Evolutionary conservation across 352 stramenopile species (phyloP).

Genomic region (Phytophthora foliorum): DNA sequence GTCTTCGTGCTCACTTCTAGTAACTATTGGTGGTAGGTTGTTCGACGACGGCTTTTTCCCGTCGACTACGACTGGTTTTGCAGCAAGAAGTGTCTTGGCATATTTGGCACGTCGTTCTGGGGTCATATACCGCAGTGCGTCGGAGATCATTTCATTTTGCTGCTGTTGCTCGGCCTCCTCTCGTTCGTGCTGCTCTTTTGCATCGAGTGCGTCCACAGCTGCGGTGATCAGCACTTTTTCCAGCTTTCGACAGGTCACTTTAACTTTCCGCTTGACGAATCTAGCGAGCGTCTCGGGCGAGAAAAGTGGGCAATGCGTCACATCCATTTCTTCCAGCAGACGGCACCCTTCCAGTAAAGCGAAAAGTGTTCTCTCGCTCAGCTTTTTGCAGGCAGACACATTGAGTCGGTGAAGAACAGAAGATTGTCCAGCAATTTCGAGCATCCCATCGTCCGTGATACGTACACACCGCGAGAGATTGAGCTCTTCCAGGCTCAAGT

Average conservation of each 20-base stretch:
- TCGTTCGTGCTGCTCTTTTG: constrained; percentile 26
- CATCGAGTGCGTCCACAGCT: constrained; percentile 21
- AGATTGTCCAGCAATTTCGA: constrained; percentile 81
- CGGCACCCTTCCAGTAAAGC: constrained; percentile 63
- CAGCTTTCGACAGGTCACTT: constrained; percentile 55
- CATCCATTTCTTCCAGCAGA: constrained; percentile 78
- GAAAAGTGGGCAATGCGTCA: constrained; percentile 84
- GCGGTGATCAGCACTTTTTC: constrained; percentile 40
- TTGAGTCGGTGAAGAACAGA: constrained; percentile 74
- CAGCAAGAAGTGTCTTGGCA: constrained; percentile 24
- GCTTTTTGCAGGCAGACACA: constrained; percentile 82
- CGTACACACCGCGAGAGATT: constrained; percentile 75
- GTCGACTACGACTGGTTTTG: constrained; percentile 15
- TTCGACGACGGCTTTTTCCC: constrained; percentile 35
- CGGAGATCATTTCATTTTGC: constrained; percentile 24
- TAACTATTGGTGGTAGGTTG: constrained; percentile 40
- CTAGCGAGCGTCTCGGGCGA: constrained; percentile 55
- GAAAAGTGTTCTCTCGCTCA: constrained; percentile 71
- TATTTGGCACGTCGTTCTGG: constrained; percentile 40
- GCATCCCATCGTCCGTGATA: constrained; percentile 88
- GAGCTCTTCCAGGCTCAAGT: constrained; percentile 84
- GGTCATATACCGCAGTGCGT: constrained; percentile 36
- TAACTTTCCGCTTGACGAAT: constrained; percentile 70
- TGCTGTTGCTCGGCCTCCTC: constrained; percentile 29
- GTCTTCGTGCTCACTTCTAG: constrained; percentile 37